A percentile compares a stretch with the other conserved stretches of the same genome.
These are phyloP conservation scores for Boletellus emodensis DNA, from an alignment of 768 basidiomycete species.

Conservation along the genomic window DNA sequence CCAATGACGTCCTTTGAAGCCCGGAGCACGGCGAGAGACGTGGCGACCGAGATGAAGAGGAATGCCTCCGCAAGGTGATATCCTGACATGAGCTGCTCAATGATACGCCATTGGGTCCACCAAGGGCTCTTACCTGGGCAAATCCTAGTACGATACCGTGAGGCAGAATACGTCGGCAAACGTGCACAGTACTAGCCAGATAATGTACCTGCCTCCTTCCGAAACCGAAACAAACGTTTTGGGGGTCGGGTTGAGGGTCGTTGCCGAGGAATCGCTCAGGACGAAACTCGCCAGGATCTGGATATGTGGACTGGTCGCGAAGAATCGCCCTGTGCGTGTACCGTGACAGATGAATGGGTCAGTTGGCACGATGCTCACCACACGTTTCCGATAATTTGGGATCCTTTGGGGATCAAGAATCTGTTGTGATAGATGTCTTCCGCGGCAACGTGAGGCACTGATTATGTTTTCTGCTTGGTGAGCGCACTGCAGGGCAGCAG, in stretches of 20 bases:
- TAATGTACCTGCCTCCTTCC: slow-evolving; percentile 23
- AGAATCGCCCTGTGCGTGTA: slow-evolving; percentile 43
- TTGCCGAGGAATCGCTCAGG: slow-evolving; percentile 34
- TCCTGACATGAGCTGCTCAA: slow-evolving; percentile 10
- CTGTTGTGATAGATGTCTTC: slow-evolving; percentile 18
- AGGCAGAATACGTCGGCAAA: too few species aligned
- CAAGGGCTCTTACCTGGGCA: too few species aligned
- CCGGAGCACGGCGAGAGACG: slow-evolving; percentile 43
- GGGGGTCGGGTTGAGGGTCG: slow-evolving; percentile 16
- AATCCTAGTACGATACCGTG: slow-evolving; percentile 1
- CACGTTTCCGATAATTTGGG: slow-evolving; percentile 17
- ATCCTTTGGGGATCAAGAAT: slow-evolving; percentile 22
- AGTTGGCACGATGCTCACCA: slow-evolving; percentile 17
- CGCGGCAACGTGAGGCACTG: too few species aligned
- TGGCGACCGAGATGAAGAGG: slow-evolving; percentile 28
- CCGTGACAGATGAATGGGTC: background rate
- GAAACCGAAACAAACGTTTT: slow-evolving; percentile 22
- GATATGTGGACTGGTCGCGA: slow-evolving; percentile 41
- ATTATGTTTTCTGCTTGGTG: too few species aligned
- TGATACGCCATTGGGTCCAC: too few species aligned
- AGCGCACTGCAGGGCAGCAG: too few species aligned
- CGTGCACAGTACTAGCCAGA: background rate
- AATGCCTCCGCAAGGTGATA: slow-evolving; percentile 26
- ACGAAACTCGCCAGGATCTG: slow-evolving; percentile 29
- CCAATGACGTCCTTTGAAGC: slow-evolving; percentile 40